A percentile compares a stretch with the other conserved stretches of the same genome.
phyloP scores from a whole-genome alignment of 331 rosid species.

The Rhamnella rubrinervis region DNA sequence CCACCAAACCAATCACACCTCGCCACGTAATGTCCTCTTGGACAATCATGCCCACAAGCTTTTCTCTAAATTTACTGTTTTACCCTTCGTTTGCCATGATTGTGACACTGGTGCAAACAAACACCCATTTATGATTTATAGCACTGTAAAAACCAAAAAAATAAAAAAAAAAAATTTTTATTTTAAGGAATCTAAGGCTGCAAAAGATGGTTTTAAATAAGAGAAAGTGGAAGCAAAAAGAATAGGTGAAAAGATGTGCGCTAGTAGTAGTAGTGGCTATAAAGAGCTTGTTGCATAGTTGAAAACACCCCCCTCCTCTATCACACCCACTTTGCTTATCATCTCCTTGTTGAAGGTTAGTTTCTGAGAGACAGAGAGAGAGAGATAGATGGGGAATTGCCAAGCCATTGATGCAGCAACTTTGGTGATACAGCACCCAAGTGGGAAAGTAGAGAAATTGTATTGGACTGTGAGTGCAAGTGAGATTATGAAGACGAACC shows the following conservation, averaged over 20 bases:
- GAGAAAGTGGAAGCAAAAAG: not conserved
- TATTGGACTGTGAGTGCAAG: conserved; percentile 75
- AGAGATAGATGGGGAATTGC: conserved; percentile 77
- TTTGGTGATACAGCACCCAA: conserved; percentile 76
- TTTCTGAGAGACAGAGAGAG: conserved; percentile 19
- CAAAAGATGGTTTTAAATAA: too few relatives aligned
- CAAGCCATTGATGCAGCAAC: conserved; percentile 96
- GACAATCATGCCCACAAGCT: conserved; percentile 20
- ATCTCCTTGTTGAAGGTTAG: not conserved
- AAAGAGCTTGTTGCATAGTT: conserved; percentile 34
- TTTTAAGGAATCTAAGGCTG: too few relatives aligned
- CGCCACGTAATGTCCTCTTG: conserved; percentile 41
- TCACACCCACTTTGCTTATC: not conserved
- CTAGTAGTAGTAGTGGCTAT: conserved; percentile 35
- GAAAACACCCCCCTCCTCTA: conserved; percentile 18
- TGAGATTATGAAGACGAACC: conserved; percentile 82
- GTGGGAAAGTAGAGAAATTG: conserved; percentile 75
- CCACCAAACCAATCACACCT: conserved; percentile 35
- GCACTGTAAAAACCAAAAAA: not conserved
- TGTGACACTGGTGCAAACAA: not conserved
- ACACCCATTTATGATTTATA: too few relatives aligned
- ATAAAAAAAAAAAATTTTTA: not conserved
- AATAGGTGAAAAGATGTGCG: not conserved
- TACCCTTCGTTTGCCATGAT: conserved; percentile 4
- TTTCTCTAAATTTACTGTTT: conserved; percentile 18